These are phyloP conservation scores for Lipomyces yamanashiensis DNA, from an alignment of 805 yeast genomes.

Conservation along the genomic window DNA sequence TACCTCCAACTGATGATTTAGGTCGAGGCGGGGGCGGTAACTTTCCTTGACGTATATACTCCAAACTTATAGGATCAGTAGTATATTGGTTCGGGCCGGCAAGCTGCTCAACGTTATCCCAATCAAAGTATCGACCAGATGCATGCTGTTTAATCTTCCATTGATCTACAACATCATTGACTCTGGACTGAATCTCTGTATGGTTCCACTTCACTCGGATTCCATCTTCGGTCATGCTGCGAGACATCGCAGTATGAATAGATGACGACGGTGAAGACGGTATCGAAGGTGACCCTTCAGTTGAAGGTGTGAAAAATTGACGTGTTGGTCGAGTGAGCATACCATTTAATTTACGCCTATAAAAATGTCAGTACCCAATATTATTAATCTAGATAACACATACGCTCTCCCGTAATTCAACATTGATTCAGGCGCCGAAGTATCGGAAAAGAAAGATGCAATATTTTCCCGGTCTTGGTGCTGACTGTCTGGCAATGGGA, in stretches of 20 bases:
- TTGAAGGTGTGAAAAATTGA: slow-evolving; percentile 35
- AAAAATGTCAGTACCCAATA: not conserved
- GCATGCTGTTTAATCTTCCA: slow-evolving; percentile 18
- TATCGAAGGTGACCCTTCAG: not conserved
- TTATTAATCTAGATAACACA: not conserved
- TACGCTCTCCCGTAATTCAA: slow-evolving; percentile 21
- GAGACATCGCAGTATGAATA: slow-evolving; percentile 12
- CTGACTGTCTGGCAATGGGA: slow-evolving; percentile 15
- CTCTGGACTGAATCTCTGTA: slow-evolving; percentile 25
- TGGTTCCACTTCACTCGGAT: slow-evolving; percentile 26
- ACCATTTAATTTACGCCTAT: slow-evolving; percentile 35
- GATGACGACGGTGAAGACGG: slow-evolving; percentile 26
- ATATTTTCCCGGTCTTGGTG: slow-evolving; percentile 17
- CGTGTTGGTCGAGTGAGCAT: slow-evolving; percentile 39
- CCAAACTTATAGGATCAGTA: not conserved
- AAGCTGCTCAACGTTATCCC: slow-evolving; percentile 29
- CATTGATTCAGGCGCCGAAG: slow-evolving; percentile 14
- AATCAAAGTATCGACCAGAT: slow-evolving; percentile 20
- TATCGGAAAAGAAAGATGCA: slow-evolving; percentile 20
- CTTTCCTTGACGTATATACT: not conserved
- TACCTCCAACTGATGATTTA: not conserved
- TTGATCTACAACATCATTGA: slow-evolving; percentile 25
- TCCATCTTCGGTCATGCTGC: slow-evolving; percentile 18
- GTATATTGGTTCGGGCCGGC: not conserved
- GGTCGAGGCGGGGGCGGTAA: slow-evolving; percentile 8